Evolutionary conservation across 1,284 basidiomycete species (phyloP), one percentile per base, ranked within the genome.

Genomic region (Schizophyllum commune): DNA sequence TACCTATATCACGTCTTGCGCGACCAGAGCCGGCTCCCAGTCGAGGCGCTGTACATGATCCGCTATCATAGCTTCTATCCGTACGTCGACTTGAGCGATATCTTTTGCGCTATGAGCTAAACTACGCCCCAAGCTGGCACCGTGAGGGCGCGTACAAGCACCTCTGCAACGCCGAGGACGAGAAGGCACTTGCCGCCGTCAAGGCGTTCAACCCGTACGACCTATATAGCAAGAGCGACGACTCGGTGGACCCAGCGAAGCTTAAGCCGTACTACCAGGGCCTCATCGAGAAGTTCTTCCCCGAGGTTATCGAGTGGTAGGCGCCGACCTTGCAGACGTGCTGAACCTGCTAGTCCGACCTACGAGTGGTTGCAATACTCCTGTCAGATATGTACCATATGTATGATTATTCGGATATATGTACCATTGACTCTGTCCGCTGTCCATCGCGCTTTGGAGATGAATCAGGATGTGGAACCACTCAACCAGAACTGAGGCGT

Each of bases 61-160:
- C 86, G 94, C 27, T 96, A 92, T 74, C 94, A 96, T 77, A 92
- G 89, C 67, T 96, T 96, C 80, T 96, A 96, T 77, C 93, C 94
- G 75, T 87, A 69, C 60, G 82, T 72, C 17, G 5, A 11, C 55
- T 34, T 52, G 15, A 15, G 8, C 19, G 6, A 34, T 56, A 56
- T 52, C 58, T 39, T 47, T 19, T 22, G 11, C 20, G 8, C 21
- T 5, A 33, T 55, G 56, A 52, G 58, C 39, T 51, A 17, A 21
- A 33, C 19, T 52, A 52, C 27, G 33, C 57, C 57, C 52, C 20
- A 21, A 64, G 61, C n/a, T 95, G 92, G 92, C 92, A 94, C 73
- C 83, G 91, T 58, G 92, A 93, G 71, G 83, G 82, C 62, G 93
- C 92, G 0, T 96, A 95, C 76, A 71, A 74, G 32, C 87, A 94